These are phyloP conservation scores for Saposhnikovia divaricata DNA, from an alignment of 129 eudicot species.

Conservation along the genomic window DNA sequence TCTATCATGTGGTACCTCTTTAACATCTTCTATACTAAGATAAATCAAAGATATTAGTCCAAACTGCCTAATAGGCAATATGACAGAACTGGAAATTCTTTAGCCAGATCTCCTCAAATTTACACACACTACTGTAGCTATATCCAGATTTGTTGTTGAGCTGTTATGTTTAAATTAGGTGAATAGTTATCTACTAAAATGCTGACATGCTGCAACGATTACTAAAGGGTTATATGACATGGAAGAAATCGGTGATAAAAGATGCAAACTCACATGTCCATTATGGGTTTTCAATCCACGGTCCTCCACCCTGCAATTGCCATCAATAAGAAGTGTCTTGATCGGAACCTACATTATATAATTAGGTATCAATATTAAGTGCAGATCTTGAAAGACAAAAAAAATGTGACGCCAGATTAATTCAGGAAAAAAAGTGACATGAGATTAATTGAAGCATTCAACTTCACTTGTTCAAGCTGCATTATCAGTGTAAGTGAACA, in stretches of 20 bases:
- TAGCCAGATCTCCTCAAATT: not conserved
- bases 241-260: not conserved
- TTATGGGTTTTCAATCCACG: constrained; percentile 94
- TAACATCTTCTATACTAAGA: not conserved
- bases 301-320: constrained; percentile 98
- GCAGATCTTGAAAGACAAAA: not conserved
- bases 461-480: not conserved
- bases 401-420: not conserved
- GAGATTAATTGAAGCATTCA: not conserved
- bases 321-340: constrained; percentile 92
- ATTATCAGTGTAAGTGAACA: not conserved
- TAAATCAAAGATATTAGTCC: not conserved
- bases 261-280: constrained; percentile 73
- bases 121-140: not conserved
- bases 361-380: not conserved
- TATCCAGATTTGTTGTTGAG: not conserved
- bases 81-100: not conserved
- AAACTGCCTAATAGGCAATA: not conserved
- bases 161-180: not conserved
- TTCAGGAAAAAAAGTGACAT: not conserved
- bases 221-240: not conserved
- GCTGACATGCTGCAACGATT: not conserved
- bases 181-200: not conserved
- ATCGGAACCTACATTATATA: constrained; percentile 58
- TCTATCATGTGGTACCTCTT: not conserved